These are phyloP conservation scores for Zygosaccharomyces gambellarensis DNA, from an alignment of 805 yeast genomes.

Conservation along the genomic window DNA sequence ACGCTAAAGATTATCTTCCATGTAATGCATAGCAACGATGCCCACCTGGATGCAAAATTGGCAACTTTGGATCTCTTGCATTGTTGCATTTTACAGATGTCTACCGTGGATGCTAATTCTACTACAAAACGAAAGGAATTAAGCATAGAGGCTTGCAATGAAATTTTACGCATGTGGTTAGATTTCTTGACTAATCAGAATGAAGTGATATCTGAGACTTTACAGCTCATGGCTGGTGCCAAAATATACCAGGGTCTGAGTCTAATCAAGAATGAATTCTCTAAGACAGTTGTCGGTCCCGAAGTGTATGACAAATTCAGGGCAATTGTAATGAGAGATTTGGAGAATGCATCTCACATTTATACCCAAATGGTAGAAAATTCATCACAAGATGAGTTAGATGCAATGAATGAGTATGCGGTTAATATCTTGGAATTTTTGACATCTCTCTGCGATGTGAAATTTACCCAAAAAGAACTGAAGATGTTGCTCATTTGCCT, in stretches of 20 bases:
- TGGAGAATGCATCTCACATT: conserved; percentile 12
- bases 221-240: conserved; percentile 12
- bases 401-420: conserved; percentile 18
- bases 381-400: conserved; percentile 5
- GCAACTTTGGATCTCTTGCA: conserved; percentile 50
- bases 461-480: conserved; percentile 11
- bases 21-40: conserved; percentile 33
- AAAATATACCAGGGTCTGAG: conserved; percentile 24
- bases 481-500: conserved; percentile 27
- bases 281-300: conserved; percentile 19
- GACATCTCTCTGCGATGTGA: conserved; percentile 13
- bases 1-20: conserved; percentile 48
- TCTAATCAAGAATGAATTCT: conserved; percentile 22
- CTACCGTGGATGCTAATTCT: conserved; percentile 25
- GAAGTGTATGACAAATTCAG: conserved; percentile 10
- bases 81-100: conserved; percentile 49
- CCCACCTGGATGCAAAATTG: conserved; percentile 39
- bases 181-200: conserved; percentile 7
- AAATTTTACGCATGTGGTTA: conserved; percentile 14
- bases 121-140: conserved; percentile 19
- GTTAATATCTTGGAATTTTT: conserved; percentile 23
- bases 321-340: conserved; percentile 14
- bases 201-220: conserved; percentile 5
- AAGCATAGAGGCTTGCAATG: conserved; percentile 17
- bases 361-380: conserved; percentile 4